A percentile compares a stretch with the other conserved stretches of the same genome.
Evolutionary conservation across 176 grass and related monocot genomes (phyloP).

Genomic region (Typha latifolia): DNA sequence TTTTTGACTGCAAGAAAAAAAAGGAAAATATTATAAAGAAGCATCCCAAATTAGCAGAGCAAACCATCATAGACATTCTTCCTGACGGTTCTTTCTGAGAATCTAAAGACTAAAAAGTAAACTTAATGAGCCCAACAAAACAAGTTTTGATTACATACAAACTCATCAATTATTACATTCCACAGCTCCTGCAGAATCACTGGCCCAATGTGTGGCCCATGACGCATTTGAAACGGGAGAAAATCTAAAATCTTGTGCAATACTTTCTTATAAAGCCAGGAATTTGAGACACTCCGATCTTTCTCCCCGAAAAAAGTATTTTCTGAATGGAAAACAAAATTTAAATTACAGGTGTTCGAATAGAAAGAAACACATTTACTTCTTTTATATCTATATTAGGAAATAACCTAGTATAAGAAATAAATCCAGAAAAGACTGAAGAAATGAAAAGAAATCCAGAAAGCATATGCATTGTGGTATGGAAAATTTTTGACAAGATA

Average conservation of each 20-base stretch:
- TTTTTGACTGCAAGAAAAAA: conserved; percentile 21
- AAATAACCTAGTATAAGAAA: too few relatives aligned
- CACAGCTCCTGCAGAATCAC: conserved; percentile 71
- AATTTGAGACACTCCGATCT: conserved; percentile 25
- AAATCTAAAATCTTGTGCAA: conserved; percentile 24
- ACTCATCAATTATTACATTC: conserved; percentile 44
- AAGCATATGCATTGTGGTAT: too few relatives aligned
- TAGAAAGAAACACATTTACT: too few relatives aligned
- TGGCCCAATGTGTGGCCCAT: conserved; percentile 20
- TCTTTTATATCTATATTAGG: too few relatives aligned
- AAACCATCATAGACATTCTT: too few relatives aligned
- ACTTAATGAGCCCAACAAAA: neutral
- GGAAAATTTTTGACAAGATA: too few relatives aligned
- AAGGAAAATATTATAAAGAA: neutral
- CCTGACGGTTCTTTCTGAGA: too few relatives aligned
- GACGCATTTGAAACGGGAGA: conserved; percentile 75
- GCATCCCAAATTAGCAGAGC: neutral
- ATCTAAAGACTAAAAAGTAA: too few relatives aligned
- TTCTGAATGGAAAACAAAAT: conserved; percentile 18
- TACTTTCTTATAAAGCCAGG: conserved; percentile 41
- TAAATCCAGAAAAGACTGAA: too few relatives aligned
- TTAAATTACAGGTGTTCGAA: too few relatives aligned
- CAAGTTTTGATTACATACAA: conserved; percentile 10
- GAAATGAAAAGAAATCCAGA: too few relatives aligned
- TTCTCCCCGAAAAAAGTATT: conserved; percentile 19